Evolutionary conservation across 2,329 filamentous ascomycete genomes (phyloP).

Genomic region (Didymella arachidicola): DNA sequence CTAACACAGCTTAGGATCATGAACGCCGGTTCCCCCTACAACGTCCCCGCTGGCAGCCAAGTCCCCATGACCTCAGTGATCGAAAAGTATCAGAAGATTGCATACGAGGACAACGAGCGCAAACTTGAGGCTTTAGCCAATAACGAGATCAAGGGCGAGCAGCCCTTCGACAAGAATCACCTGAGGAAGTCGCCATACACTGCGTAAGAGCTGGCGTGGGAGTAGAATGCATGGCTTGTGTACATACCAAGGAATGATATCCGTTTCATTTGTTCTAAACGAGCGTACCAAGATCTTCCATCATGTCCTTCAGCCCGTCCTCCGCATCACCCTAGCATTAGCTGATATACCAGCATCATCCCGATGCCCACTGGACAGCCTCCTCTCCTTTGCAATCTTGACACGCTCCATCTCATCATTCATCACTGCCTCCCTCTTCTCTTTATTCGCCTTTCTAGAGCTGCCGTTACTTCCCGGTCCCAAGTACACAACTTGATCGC

Average conservation of each 20-base stretch:
- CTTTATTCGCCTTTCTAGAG: not conserved
- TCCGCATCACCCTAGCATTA: not conserved
- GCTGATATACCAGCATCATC: not conserved
- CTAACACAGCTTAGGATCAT: constrained; percentile 60
- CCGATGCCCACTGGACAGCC: not conserved
- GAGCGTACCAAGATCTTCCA: not conserved
- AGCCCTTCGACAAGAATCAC: constrained; percentile 38
- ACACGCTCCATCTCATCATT: not conserved
- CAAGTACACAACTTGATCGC: not conserved
- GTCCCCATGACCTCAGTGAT: constrained; percentile 67
- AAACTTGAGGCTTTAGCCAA: constrained; percentile 57
- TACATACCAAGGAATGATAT: constrained; percentile 38
- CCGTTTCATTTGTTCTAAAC: constrained; percentile 25
- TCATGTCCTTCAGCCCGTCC: not conserved
- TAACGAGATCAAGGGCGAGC: constrained; percentile 45
- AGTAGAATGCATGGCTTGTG: constrained; percentile 18
- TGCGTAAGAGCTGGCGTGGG: constrained; percentile 11
- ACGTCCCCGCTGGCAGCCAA: constrained; percentile 68
- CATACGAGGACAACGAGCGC: constrained; percentile 64
- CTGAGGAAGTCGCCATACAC: constrained; percentile 33
- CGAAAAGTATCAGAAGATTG: constrained; percentile 67
- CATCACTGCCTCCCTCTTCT: not conserved
- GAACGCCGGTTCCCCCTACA: constrained; percentile 69
- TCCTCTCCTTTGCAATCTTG: not conserved
- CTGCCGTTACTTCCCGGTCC: not conserved